These are phyloP conservation scores for Aureobasidium subglaciale DNA, from an alignment of 2,329 filamentous ascomycete species.

Conservation along the genomic window DNA sequence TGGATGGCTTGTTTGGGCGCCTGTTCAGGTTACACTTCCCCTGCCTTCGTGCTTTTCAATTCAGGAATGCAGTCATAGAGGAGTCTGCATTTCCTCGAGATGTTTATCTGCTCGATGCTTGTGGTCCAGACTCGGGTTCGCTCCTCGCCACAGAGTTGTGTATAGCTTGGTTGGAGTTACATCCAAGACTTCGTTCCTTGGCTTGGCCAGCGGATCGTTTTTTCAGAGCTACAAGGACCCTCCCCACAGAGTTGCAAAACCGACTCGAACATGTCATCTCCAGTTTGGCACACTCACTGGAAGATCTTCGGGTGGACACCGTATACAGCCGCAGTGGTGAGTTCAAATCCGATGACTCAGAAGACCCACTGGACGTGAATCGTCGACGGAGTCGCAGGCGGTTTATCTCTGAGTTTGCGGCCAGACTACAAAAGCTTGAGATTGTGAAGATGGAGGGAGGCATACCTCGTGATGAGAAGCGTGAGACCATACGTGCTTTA, in stretches of 20 bases:
- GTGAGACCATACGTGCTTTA: constrained; percentile 38
- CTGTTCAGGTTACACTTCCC: constrained; percentile 35
- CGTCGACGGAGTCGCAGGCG: constrained; percentile 19
- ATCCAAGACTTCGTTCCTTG: constrained; percentile 37
- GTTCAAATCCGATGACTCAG: constrained; percentile 20
- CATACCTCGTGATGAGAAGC: constrained; percentile 40
- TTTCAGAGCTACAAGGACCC: constrained; percentile 29
- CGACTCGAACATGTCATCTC: constrained; percentile 29
- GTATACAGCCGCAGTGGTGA: constrained; percentile 23
- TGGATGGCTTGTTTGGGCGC: constrained; percentile 17
- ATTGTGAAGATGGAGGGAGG: constrained; percentile 42
- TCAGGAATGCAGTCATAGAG: constrained; percentile 37
- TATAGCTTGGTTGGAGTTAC: constrained; percentile 38
- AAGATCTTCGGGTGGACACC: constrained; percentile 37
- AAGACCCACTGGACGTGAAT: not conserved
- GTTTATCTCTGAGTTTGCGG: constrained; percentile 38
- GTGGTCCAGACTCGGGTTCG: not conserved
- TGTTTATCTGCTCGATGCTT: constrained; percentile 29
- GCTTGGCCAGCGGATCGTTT: constrained; percentile 42
- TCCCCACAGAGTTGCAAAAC: constrained; percentile 20
- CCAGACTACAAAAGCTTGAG: constrained; percentile 35
- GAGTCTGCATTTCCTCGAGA: constrained; percentile 31
- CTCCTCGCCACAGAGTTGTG: constrained; percentile 19
- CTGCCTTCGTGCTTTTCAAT: constrained; percentile 38
- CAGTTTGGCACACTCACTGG: constrained; percentile 33